Conservation (phyloP, 2,329 filamentous ascomycete species). For the Onygenales sp. region DNA sequence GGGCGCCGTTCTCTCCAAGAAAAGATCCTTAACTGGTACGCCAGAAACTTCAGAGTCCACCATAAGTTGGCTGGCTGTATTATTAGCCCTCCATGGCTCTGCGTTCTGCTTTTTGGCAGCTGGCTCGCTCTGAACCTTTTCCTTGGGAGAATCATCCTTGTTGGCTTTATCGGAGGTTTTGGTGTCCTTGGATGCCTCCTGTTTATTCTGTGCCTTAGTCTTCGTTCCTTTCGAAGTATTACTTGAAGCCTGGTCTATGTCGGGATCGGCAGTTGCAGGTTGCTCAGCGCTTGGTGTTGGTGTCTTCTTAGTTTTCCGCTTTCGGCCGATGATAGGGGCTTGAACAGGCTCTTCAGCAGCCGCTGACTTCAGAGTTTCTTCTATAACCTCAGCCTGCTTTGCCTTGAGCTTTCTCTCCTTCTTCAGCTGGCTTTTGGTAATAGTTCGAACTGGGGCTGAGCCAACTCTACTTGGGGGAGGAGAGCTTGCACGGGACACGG, state of each 20-base stretch:
- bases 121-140: slow-evolving; percentile 7
- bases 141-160: slow-evolving; percentile 17
- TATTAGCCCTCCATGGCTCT: slow-evolving; percentile 29
- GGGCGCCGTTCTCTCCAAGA: slow-evolving; percentile 29
- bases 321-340: slow-evolving; percentile 54
- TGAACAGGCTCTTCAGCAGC: slow-evolving; percentile 44
- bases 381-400: slow-evolving; percentile 35
- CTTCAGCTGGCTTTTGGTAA: slow-evolving; percentile 54
- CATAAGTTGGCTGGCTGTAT: slow-evolving; percentile 31
- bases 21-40: slow-evolving; percentile 29
- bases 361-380: slow-evolving; percentile 24
- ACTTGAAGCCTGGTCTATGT: not conserved
- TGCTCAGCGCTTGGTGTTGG: slow-evolving; percentile 14
- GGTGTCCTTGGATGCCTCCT: not conserved
- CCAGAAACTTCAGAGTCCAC: slow-evolving; percentile 28
- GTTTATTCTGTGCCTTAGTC: not conserved
- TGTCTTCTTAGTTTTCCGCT: slow-evolving; percentile 48
- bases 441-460: slow-evolving; percentile 48
- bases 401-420: slow-evolving; percentile 47
- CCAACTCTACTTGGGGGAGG: slow-evolving; percentile 47
- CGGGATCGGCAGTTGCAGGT: slow-evolving; percentile 3
- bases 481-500: slow-evolving; percentile 51
- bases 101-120: slow-evolving; percentile 11
- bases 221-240: slow-evolving; percentile 1
- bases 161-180: slow-evolving; percentile 1